These are phyloP conservation scores for Trichomonas gallinae DNA, from an alignment of 208 protist genomes.

Conservation along the genomic window DNA sequence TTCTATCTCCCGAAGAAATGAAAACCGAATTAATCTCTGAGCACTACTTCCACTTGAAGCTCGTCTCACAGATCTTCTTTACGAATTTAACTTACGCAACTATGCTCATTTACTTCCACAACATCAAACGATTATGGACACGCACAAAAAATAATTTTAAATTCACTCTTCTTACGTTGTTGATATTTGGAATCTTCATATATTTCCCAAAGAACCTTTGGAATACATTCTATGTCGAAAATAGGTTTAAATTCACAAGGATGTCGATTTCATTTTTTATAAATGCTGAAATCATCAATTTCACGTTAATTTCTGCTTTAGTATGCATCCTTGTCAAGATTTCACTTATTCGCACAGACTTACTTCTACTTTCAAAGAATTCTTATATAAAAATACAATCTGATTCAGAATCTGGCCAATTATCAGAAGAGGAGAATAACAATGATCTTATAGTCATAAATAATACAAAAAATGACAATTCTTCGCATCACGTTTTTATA, in stretches of 20 bases:
- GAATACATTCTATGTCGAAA: neutral
- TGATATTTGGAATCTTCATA: neutral
- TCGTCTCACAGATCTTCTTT: too few relatives aligned
- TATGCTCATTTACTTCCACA: too few relatives aligned
- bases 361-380: neutral
- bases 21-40: too few relatives aligned
- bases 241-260: neutral
- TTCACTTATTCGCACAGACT: neutral
- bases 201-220: neutral
- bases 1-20: too few relatives aligned
- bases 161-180: neutral
- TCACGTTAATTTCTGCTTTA: neutral
- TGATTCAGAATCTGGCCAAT: neutral
- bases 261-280: neutral
- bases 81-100: too few relatives aligned
- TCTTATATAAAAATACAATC: neutral
- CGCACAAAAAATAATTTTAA: neutral
- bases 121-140: too few relatives aligned
- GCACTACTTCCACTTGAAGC: too few relatives aligned
- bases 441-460: neutral
- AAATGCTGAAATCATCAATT: neutral
- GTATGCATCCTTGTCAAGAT: neutral
- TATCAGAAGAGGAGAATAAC: neutral
- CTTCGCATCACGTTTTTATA: neutral
- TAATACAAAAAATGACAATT: neutral